phyloP scores from a whole-genome alignment of 345 rosid genomes.

The Salix suchowensis region DNA sequence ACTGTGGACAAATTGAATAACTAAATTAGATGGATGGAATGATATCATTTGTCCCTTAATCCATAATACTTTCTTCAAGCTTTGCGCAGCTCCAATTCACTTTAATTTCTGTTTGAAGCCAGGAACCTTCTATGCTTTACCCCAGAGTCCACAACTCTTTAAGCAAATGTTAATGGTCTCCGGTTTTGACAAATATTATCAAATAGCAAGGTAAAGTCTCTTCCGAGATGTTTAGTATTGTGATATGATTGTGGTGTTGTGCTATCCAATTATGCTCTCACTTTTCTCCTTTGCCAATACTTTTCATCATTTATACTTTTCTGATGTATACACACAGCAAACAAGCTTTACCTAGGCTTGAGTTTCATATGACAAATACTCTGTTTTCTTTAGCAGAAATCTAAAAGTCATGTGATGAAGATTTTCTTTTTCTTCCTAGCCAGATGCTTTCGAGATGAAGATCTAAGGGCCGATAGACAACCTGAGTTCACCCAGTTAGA shows the following conservation, averaged over 20 bases:
- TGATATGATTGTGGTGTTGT: not conserved
- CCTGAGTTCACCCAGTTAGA: conserved; percentile 99
- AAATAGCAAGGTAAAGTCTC: conserved; percentile 75
- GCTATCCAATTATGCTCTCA: not conserved
- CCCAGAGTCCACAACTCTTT: conserved; percentile 94
- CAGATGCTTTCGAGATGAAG: conserved; percentile 99
- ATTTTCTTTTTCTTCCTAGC: conserved; percentile 6
- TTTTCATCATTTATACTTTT: not conserved
- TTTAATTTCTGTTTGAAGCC: conserved; percentile 65
- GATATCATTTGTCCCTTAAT: not conserved
- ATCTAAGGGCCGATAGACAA: conserved; percentile 95
- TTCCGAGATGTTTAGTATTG: conserved; percentile 2
- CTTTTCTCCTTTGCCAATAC: not conserved
- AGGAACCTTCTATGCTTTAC: conserved; percentile 97
- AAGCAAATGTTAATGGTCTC: conserved; percentile 99
- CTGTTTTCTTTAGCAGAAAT: not conserved
- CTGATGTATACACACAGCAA: not conserved
- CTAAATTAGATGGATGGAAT: not conserved
- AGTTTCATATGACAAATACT: not conserved
- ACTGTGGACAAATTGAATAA: not conserved
- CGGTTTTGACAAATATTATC: conserved; percentile 91
- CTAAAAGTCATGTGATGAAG: not conserved
- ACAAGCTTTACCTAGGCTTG: not conserved
- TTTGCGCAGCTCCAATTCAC: conserved; percentile 32
- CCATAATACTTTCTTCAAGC: conserved; percentile 21